Percentiles rank a stretch among this genome's conserved stretches.
Evolutionary conservation across 805 yeast species (phyloP).

Genomic region (Limtongia smithiae): DNA sequence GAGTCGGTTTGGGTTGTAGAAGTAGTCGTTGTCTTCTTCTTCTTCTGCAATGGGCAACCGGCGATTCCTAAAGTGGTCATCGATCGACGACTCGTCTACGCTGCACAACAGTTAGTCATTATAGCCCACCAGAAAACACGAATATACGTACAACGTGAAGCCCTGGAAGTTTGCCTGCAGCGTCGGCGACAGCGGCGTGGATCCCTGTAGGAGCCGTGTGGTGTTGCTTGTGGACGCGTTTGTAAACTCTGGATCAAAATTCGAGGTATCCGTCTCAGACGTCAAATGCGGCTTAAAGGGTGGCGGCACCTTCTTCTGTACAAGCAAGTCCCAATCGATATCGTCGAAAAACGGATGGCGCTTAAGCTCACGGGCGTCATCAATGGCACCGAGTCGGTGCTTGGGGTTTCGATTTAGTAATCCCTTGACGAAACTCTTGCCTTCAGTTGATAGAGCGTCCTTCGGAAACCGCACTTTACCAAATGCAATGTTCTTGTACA

Average conservation of each 20-base stretch:
- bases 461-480: conserved; percentile 97
- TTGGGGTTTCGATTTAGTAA: conserved; percentile 91
- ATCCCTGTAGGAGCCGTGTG: conserved; percentile 36
- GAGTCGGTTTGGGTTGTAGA: conserved; percentile 1
- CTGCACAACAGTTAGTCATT: too few species aligned
- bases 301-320: conserved; percentile 82
- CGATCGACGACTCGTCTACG: conserved; percentile 90
- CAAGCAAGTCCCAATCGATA: conserved; percentile 81
- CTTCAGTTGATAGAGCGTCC: conserved; percentile 88
- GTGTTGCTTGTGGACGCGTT: conserved; percentile 80
- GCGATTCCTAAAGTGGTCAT: conserved; percentile 59
- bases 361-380: conserved; percentile 88
- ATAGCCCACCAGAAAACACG: background rate
- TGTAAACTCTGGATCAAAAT: conserved; percentile 97
- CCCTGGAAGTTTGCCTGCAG: conserved; percentile 96
- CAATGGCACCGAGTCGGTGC: conserved; percentile 86
- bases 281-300: conserved; percentile 93
- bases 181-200: conserved; percentile 86
- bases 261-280: conserved; percentile 90
- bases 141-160: conserved; percentile 56
- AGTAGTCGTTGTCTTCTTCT: conserved; percentile 23
- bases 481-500: conserved; percentile 98
- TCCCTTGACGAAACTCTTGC: conserved; percentile 93
- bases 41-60: conserved; percentile 26
- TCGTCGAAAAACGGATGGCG: conserved; percentile 91